These are phyloP conservation scores for Boletus mariae DNA, from an alignment of 1,284 basidiomycete genomes.

Conservation along the genomic window DNA sequence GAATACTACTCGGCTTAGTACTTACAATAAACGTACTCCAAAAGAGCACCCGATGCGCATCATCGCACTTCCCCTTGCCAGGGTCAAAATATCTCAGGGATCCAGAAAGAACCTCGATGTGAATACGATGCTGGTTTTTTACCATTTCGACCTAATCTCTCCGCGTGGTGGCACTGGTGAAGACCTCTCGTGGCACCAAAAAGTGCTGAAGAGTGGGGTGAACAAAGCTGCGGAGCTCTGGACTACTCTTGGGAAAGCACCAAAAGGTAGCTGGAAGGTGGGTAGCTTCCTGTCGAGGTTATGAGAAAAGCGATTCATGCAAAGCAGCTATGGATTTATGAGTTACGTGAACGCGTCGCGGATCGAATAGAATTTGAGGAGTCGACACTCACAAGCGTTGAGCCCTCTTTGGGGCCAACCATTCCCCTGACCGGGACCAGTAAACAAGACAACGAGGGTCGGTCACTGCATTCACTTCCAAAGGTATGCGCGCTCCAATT, in stretches of 20 bases:
- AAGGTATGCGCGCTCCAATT: constrained; percentile 4
- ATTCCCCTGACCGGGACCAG: constrained; percentile 23
- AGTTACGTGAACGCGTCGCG: constrained; percentile 60
- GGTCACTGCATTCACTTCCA: neutral
- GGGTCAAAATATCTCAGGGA: constrained; percentile 14
- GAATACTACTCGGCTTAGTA: no score
- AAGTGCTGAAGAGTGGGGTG: constrained; percentile 40
- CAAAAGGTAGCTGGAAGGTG: constrained; percentile 67
- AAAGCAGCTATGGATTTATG: constrained; percentile 52
- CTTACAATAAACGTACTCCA: constrained; percentile 26
- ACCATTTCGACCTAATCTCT: constrained; percentile 41
- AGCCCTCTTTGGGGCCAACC: constrained; percentile 62
- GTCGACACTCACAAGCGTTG: constrained; percentile 62
- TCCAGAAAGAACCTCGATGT: constrained; percentile 9
- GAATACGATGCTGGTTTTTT: constrained; percentile 38
- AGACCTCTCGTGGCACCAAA: constrained; percentile 14
- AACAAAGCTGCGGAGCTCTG: constrained; percentile 53
- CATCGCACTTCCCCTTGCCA: constrained; percentile 44
- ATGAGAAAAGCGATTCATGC: constrained; percentile 2
- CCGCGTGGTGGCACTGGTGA: constrained; percentile 1
- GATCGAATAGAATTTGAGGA: constrained; percentile 77
- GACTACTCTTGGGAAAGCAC: constrained; percentile 62
- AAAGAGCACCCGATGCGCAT: constrained; percentile 41
- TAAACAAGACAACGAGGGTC: constrained; percentile 18
- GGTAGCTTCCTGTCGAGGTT: constrained; percentile 12